These are phyloP conservation scores for Carex kokanica DNA, from an alignment of 176 grass and related monocot species.

Conservation along the genomic window DNA sequence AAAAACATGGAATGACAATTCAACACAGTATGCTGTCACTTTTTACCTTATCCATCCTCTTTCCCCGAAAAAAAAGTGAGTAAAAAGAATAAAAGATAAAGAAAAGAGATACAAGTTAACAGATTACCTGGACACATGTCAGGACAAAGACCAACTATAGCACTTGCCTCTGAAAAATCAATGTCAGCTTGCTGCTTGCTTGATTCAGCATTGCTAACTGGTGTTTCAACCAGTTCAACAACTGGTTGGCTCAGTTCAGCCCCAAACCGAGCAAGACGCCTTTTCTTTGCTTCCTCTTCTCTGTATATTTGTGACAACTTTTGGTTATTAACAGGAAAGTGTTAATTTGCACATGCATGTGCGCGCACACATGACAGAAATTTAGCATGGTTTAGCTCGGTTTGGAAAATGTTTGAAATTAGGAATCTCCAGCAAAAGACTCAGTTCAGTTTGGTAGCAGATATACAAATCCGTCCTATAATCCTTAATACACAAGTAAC, in stretches of 20 bases:
- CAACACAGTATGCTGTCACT: neutral
- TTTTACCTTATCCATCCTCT: neutral
- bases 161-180: conserved; percentile 42
- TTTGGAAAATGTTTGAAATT: neutral
- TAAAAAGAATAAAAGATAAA: neutral
- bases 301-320: conserved; percentile 25
- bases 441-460: neutral
- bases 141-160: conserved; percentile 68
- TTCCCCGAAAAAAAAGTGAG: neutral
- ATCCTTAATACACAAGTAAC: neutral
- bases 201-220: conserved; percentile 33
- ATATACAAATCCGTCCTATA: neutral
- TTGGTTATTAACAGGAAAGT: conserved; percentile 18
- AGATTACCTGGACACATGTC: conserved; percentile 93
- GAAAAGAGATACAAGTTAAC: conserved; percentile 15
- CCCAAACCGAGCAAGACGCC: conserved; percentile 68
- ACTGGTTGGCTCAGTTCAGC: conserved; percentile 66
- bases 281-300: conserved; percentile 86
- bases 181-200: conserved; percentile 47
- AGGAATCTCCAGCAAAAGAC: neutral
- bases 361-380: neutral
- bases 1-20: neutral
- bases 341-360: conserved; percentile 26
- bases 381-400: neutral
- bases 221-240: conserved; percentile 42